A percentile compares a stretch with the other conserved stretches of the same genome.
Evolutionary conservation across 805 yeast species (phyloP).

Genomic region (Lipomyces yamanashiensis): DNA sequence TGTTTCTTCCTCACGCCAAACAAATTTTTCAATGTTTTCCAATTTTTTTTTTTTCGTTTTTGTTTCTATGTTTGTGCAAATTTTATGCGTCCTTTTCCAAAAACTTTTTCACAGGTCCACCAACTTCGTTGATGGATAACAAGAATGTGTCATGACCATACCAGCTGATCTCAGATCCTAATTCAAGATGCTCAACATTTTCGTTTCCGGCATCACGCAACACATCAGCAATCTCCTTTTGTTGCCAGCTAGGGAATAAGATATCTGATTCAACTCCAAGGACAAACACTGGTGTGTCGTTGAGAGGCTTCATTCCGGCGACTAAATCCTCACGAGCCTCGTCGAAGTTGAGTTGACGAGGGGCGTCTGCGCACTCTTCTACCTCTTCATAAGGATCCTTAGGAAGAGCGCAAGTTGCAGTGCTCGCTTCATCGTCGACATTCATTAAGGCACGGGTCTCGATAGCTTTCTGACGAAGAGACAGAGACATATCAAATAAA

Average conservation of each 20-base stretch:
- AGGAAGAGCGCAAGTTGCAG: slow-evolving; percentile 27
- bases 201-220: slow-evolving; percentile 49
- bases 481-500: slow-evolving; percentile 66
- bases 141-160: slow-evolving; percentile 93
- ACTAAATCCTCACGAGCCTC: slow-evolving; percentile 56
- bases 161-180: slow-evolving; percentile 74
- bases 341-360: slow-evolving; percentile 29
- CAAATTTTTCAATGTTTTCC: background rate
- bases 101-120: slow-evolving; percentile 72
- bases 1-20: background rate
- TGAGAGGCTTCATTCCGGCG: slow-evolving; percentile 65
- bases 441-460: slow-evolving; percentile 15
- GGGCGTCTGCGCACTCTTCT: slow-evolving; percentile 43
- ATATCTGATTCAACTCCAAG: slow-evolving; percentile 94
- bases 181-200: slow-evolving; percentile 67
- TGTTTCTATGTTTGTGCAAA: background rate
- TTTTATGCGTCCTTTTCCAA: slow-evolving; percentile 45
- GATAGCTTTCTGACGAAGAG: slow-evolving; percentile 26
- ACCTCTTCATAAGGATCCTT: slow-evolving; percentile 36
- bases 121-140: slow-evolving; percentile 77
- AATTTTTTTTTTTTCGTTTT: background rate
- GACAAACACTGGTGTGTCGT: slow-evolving; percentile 70
- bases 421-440: background rate
- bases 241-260: slow-evolving; percentile 94
- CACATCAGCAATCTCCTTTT: slow-evolving; percentile 72